Base-by-base conservation (phyloP, 805 yeast genomes). In the Blastobotrys attinorum region DNA sequence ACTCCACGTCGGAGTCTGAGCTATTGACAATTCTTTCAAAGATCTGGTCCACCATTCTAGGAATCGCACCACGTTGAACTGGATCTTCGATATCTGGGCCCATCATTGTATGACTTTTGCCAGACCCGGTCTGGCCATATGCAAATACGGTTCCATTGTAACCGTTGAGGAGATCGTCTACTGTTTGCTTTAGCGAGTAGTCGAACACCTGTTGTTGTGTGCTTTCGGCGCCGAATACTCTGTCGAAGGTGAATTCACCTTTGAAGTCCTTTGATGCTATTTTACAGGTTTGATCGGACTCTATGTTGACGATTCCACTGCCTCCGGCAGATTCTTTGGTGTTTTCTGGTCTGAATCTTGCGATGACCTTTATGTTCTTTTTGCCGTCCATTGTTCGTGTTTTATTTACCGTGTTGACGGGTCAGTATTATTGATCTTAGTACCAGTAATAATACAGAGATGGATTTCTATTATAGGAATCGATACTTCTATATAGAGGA, bases 91-190 rank as follows among this genome's bases (percentile, higher is more conserved):
- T 49, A n/a, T 63, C 59, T 1, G 69, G 55, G 1, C 92, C 92
- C 73, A 81, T 74, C 87, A 84, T 79, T 2, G 90, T 79, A 55
- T 74, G 75, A 0, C 89, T 74, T 59, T 83, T 83, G 4, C 92
- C 92, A 1, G 87, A 71, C 0, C 87, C 85, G 0, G 85, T 77
- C 54, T 81, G 90, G 7, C 94, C 95, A 60, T 83, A 85, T 0
- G 89, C 84, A 31, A 84, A 62, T 0, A 85, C 76, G 0, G 90
- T 76, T 17, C 88, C 85, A 57, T 84, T 83, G 56, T 79, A 81
- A 0, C 97, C 97, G 25, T 71, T 68, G 45, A 82, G 71, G 23
- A 85, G 68, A 48, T 83, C 90, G 34, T 76, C 78, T 3, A 86
- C 81, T 0, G 85, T 79, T 33, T 76, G 76, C 32, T 65, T 57